A percentile compares a stretch with the other conserved stretches of the same genome.
Conservation (phyloP, 129 eudicot species). For the Saposhnikovia divaricata region DNA sequence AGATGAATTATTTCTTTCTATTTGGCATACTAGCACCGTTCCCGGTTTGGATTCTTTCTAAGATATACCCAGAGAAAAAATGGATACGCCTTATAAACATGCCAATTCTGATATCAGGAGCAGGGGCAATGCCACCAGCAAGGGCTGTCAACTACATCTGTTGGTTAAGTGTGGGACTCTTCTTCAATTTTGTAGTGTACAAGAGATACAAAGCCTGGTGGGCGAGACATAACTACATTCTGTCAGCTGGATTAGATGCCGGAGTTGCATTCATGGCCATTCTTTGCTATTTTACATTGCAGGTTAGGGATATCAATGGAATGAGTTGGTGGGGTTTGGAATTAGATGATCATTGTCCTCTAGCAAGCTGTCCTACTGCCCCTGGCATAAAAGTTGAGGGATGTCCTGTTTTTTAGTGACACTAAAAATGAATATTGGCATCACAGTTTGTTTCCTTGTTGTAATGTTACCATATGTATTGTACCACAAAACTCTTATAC, state of each 20-base stretch:
- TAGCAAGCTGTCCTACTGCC: constrained; percentile 67
- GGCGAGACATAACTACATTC: constrained; percentile 68
- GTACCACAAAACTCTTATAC: neutral
- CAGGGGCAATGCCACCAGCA: constrained; percentile 63
- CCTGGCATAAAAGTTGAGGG: constrained; percentile 44
- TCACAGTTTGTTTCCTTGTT: neutral
- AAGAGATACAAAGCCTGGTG: constrained; percentile 65
- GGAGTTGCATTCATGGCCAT: constrained; percentile 88
- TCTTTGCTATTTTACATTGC: constrained; percentile 58
- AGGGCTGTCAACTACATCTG: constrained; percentile 58
- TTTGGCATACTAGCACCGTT: constrained; percentile 66
- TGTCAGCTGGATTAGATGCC: constrained; percentile 80
- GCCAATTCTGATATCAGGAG: constrained; percentile 51
- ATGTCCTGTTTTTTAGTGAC: constrained; percentile 49
- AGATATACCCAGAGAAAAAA: constrained; percentile 50
- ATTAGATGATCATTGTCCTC: constrained; percentile 61
- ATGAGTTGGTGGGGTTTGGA: constrained; percentile 81
- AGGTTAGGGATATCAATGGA: constrained; percentile 44
- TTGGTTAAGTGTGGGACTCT: constrained; percentile 67
- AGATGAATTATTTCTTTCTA: constrained; percentile 73
- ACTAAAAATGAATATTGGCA: neutral
- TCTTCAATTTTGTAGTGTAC: constrained; percentile 60
- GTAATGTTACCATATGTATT: neutral
- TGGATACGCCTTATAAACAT: constrained; percentile 54
- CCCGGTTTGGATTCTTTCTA: constrained; percentile 60